Percentiles rank a stretch among this genome's conserved stretches.
Evolutionary conservation across 2,329 filamentous ascomycete species (phyloP).

Genomic region (Calonectria hawksworthii): DNA sequence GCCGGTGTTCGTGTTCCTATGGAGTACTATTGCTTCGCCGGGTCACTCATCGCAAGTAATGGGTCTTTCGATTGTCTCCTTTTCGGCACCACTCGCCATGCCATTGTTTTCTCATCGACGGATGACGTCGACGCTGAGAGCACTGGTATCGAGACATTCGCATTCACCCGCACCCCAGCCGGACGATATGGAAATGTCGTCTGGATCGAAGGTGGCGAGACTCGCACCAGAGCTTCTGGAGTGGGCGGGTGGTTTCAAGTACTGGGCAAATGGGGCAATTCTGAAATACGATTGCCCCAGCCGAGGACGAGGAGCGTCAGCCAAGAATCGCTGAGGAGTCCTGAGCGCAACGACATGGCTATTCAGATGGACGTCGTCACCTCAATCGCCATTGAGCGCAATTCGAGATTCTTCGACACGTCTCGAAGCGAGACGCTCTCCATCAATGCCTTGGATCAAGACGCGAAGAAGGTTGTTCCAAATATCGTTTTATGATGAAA

Average conservation of each 20-base stretch:
- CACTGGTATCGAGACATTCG: constrained; percentile 65
- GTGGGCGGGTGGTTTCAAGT: constrained; percentile 46
- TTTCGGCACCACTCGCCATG: constrained; percentile 64
- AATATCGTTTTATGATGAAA: background rate
- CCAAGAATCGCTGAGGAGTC: constrained; percentile 48
- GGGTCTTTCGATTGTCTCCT: constrained; percentile 68
- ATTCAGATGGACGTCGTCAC: constrained; percentile 60
- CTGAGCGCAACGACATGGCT: constrained; percentile 38
- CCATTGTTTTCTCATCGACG: constrained; percentile 61
- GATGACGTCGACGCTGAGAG: constrained; percentile 56
- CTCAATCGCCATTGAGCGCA: constrained; percentile 55
- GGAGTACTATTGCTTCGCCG: constrained; percentile 70
- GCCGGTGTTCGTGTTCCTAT: constrained; percentile 64
- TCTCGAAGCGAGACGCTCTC: constrained; percentile 40
- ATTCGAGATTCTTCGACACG: constrained; percentile 37
- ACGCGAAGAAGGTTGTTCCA: constrained; percentile 19
- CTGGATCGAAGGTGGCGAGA: constrained; percentile 47
- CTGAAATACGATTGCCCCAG: constrained; percentile 3
- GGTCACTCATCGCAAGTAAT: constrained; percentile 68
- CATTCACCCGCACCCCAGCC: constrained; percentile 60
- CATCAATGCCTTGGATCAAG: constrained; percentile 36
- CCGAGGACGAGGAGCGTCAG: constrained; percentile 39
- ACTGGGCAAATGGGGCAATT: constrained; percentile 27
- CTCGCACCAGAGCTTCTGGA: constrained; percentile 15
- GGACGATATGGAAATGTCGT: constrained; percentile 57